Conservation (phyloP, 1,284 basidiomycete genomes). For the Xerocomus amazonicus region DNA sequence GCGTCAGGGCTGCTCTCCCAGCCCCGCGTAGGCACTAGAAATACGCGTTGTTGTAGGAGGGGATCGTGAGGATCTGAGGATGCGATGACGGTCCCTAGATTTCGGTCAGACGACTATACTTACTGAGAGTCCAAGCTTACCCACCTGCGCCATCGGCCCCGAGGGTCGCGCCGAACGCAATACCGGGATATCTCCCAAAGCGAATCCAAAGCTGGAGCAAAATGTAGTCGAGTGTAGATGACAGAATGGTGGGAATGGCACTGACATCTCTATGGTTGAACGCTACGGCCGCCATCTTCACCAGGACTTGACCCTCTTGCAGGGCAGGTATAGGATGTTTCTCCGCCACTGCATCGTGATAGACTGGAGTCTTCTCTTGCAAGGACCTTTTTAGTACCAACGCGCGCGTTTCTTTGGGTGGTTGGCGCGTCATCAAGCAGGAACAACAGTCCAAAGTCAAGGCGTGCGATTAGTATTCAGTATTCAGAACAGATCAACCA, state of each 20-base stretch:
- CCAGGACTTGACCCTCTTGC: slow-evolving; percentile 55
- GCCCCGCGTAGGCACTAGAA: slow-evolving; percentile 71
- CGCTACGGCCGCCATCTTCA: slow-evolving; percentile 64
- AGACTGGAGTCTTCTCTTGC: slow-evolving; percentile 33
- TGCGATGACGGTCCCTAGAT: slow-evolving; percentile 58
- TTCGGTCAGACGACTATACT: too few species aligned
- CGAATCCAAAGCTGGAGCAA: slow-evolving; percentile 66
- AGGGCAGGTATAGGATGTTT: slow-evolving; percentile 47
- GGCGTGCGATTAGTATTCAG: too few species aligned
- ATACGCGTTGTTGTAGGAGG: slow-evolving; percentile 65
- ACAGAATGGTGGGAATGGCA: slow-evolving; percentile 4
- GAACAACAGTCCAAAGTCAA: neutral
- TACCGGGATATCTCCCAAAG: slow-evolving; percentile 65
- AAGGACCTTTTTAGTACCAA: slow-evolving; percentile 42
- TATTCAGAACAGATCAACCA: slow-evolving; percentile 26
- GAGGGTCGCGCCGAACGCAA: slow-evolving; percentile 56
- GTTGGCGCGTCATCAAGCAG: slow-evolving; percentile 8
- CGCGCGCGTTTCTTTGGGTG: slow-evolving; percentile 37
- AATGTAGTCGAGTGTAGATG: neutral
- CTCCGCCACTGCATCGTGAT: slow-evolving; percentile 53
- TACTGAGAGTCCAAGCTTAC: slow-evolving; percentile 3
- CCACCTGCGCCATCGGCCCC: slow-evolving; percentile 76
- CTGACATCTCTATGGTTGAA: slow-evolving; percentile 80
- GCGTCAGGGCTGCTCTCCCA: slow-evolving; percentile 64
- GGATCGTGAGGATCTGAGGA: slow-evolving; percentile 50